These are phyloP conservation scores for Verticillium albo-atrum DNA, from an alignment of 2,329 filamentous ascomycete species.

Conservation along the genomic window DNA sequence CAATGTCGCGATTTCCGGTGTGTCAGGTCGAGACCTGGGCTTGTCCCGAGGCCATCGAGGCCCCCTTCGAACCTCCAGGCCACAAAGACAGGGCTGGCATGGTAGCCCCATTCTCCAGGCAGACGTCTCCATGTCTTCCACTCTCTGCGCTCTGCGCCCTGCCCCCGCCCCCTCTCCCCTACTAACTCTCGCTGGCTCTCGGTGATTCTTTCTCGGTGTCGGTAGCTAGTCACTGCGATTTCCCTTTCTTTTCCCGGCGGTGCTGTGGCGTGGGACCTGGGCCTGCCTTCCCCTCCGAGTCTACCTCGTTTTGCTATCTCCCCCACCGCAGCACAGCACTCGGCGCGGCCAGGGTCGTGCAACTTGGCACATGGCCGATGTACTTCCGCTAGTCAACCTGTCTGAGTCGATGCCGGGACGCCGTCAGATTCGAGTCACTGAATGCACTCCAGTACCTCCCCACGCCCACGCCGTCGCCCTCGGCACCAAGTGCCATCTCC, in stretches of 20 bases:
- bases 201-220: not conserved
- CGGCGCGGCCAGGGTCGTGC: not conserved
- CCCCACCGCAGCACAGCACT: not conserved
- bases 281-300: not conserved
- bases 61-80: not conserved
- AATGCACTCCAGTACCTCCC: not conserved
- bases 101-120: not conserved
- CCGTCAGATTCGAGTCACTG: not conserved
- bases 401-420: not conserved
- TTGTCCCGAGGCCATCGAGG: not conserved
- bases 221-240: not conserved
- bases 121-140: not conserved
- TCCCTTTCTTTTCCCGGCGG: not conserved
- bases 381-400: not conserved
- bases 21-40: not conserved
- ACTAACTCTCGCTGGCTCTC: no score
- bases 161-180: not conserved
- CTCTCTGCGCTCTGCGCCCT: not conserved
- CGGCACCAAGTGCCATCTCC: not conserved
- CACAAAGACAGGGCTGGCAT: not conserved
- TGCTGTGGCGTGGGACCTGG: not conserved
- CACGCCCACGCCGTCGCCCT: not conserved
- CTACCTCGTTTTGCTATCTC: not conserved
- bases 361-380: not conserved
- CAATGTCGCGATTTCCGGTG: not conserved